Evolutionary conservation across 768 basidiomycete species (phyloP).

Genomic region (Leccinum subtestaceum): DNA sequence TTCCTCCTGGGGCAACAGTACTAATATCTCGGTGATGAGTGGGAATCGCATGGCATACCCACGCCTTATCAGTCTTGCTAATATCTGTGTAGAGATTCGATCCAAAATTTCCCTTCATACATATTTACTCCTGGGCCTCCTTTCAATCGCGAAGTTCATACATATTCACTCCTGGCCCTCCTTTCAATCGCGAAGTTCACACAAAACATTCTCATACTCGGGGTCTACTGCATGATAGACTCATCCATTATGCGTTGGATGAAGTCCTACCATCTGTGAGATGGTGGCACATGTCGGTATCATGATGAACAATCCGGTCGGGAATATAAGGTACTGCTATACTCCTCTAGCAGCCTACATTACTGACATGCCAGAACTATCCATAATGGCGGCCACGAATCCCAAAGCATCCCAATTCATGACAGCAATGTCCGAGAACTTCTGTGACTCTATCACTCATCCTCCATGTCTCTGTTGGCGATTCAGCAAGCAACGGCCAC

Average conservation of each 20-base stretch:
- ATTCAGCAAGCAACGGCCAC: not conserved
- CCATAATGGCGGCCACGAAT: slow-evolving; percentile 23
- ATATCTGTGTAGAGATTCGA: not conserved
- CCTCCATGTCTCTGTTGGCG: not conserved
- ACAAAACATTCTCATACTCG: not conserved
- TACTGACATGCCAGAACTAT: slow-evolving; percentile 33
- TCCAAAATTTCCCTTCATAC: not conserved
- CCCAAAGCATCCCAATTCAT: slow-evolving; percentile 34
- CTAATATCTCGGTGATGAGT: not conserved
- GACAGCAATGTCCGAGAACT: slow-evolving; percentile 28
- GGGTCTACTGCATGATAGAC: slow-evolving; percentile 22
- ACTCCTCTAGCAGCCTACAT: slow-evolving; percentile 32
- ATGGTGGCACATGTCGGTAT: slow-evolving; percentile 25
- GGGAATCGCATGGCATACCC: not conserved
- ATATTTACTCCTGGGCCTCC: too few relatives aligned
- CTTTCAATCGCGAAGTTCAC: slow-evolving; percentile 20
- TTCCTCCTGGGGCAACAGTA: not conserved
- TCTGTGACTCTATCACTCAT: slow-evolving; percentile 15
- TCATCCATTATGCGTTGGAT: slow-evolving; percentile 26
- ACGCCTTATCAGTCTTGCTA: not conserved
- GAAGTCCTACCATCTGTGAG: slow-evolving; percentile 29
- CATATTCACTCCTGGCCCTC: slow-evolving; percentile 13
- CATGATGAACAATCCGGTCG: slow-evolving; percentile 29
- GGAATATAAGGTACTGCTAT: slow-evolving; percentile 20
- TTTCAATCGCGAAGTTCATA: too few relatives aligned